A percentile compares a stretch with the other conserved stretches of the same genome.
Evolutionary conservation across 2,329 filamentous ascomycete species (phyloP).

Genomic region (Dactylella cylindrospora): DNA sequence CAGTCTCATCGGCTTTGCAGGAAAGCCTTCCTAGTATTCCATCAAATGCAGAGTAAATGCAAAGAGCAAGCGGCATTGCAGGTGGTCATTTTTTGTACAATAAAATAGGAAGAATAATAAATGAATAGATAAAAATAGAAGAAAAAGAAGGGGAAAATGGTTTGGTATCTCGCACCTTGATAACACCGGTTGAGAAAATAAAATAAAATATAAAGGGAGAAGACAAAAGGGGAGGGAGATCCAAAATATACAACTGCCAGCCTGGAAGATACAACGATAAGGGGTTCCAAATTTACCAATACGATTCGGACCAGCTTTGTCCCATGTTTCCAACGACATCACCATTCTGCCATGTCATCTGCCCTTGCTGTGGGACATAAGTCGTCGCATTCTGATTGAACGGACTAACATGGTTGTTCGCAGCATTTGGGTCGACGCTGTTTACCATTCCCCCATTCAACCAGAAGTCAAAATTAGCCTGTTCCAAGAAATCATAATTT

Average conservation of each 20-base stretch:
- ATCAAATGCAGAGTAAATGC: slow-evolving; percentile 2
- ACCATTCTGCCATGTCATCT: slow-evolving; percentile 36
- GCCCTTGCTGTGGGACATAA: slow-evolving; percentile 29
- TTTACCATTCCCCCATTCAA: slow-evolving; percentile 41
- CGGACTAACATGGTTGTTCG: slow-evolving; percentile 29
- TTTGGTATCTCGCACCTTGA: not conserved
- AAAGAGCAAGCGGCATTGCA: slow-evolving; percentile 7
- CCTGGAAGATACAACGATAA: no score
- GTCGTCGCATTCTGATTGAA: slow-evolving; percentile 25
- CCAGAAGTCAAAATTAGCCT: slow-evolving; percentile 43
- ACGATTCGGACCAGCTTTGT: slow-evolving; percentile 37
- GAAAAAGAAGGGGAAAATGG: not conserved
- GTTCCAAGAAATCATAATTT: slow-evolving; percentile 38
- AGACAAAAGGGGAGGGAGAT: not conserved
- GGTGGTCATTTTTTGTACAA: slow-evolving; percentile 33
- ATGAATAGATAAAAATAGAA: not conserved
- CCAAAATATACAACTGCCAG: not conserved
- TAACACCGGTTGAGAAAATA: not conserved
- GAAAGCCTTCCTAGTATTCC: slow-evolving; percentile 3
- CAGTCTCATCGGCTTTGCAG: no score
- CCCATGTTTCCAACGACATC: slow-evolving; percentile 36
- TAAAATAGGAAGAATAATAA: not conserved
- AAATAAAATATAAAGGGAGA: slow-evolving; percentile 14
- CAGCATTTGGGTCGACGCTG: slow-evolving; percentile 30
- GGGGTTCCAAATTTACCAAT: slow-evolving; percentile 20